Evolutionary conservation across 768 basidiomycete species (phyloP).

Genomic region (Boletus vinaceobasis): DNA sequence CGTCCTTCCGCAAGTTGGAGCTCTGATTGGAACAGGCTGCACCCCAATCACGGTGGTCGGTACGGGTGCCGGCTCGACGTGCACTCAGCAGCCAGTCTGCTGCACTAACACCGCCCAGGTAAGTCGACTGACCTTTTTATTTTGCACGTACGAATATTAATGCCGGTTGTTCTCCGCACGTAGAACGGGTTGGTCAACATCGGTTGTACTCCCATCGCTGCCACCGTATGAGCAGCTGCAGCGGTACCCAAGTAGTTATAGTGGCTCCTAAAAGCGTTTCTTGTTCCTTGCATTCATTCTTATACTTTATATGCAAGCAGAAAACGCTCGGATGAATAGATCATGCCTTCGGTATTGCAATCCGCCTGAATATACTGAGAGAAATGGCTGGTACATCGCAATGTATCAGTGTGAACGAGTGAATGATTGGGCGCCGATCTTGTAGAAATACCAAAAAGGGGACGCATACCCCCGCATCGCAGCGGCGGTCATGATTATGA

Average conservation of each 20-base stretch:
- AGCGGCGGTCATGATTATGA: background rate
- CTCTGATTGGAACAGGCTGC: conserved; percentile 10
- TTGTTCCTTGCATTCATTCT: too few relatives aligned
- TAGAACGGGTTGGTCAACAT: conserved; percentile 5
- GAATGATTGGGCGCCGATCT: background rate
- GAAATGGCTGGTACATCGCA: background rate
- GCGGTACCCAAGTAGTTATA: too few relatives aligned
- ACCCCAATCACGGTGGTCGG: background rate
- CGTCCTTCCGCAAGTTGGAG: background rate
- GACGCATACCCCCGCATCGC: background rate
- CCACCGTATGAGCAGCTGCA: background rate
- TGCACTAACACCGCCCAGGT: background rate
- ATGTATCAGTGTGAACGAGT: background rate
- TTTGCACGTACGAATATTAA: too few relatives aligned
- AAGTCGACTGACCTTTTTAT: too few relatives aligned
- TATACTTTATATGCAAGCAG: background rate
- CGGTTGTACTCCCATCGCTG: conserved; percentile 5
- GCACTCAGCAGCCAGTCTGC: conserved; percentile 15
- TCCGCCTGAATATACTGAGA: background rate
- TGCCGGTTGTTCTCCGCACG: background rate
- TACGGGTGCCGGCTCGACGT: background rate
- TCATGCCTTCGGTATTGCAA: background rate
- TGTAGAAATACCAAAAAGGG: too few relatives aligned
- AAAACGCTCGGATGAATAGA: background rate
- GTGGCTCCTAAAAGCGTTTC: too few relatives aligned